A percentile compares a stretch with the other conserved stretches of the same genome.
Evolutionary conservation across 116 monocot genomes (phyloP).

Genomic region (Zostera marina): DNA sequence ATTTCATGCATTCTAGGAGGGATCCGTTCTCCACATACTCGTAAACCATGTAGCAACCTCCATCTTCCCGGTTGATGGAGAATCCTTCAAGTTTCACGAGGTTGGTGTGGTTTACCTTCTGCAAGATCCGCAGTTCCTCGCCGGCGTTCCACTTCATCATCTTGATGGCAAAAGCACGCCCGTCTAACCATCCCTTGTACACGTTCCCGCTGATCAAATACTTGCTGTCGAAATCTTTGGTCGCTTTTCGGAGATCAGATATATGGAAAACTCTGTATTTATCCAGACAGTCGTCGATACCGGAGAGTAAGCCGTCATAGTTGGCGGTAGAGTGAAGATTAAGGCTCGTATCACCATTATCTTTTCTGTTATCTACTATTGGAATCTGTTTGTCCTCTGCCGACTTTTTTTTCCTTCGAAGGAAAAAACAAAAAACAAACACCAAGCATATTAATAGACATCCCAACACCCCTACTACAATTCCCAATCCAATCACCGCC

Average conservation of each 20-base stretch:
- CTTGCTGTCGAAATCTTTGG: constrained; percentile 34
- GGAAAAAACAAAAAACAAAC: constrained; percentile 10
- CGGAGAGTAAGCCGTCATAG: constrained; percentile 23
- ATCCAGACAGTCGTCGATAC: constrained; percentile 67
- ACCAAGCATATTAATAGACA: too few relatives aligned
- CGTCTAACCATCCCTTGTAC: constrained; percentile 38
- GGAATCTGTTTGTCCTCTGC: too few relatives aligned
- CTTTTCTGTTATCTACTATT: too few relatives aligned
- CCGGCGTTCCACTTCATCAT: constrained; percentile 86
- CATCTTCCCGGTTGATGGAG: constrained; percentile 43
- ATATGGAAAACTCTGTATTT: constrained; percentile 55
- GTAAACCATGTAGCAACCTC: constrained; percentile 58
- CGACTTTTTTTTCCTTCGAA: too few relatives aligned
- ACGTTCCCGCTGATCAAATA: constrained; percentile 45
- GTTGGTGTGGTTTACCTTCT: constrained; percentile 92
- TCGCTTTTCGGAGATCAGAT: constrained; percentile 41
- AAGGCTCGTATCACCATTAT: too few relatives aligned
- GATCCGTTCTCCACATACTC: constrained; percentile 70
- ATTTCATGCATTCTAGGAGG: constrained; percentile 42
- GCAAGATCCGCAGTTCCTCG: constrained; percentile 74
- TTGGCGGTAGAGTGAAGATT: background rate
- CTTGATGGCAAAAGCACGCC: constrained; percentile 58
- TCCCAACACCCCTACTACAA: constrained; percentile 27
- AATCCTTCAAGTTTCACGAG: constrained; percentile 87
- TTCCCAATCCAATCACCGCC: constrained; percentile 20